Conservation (phyloP, 352 stramenopile species). For the Aphanomyces invadans region DNA sequence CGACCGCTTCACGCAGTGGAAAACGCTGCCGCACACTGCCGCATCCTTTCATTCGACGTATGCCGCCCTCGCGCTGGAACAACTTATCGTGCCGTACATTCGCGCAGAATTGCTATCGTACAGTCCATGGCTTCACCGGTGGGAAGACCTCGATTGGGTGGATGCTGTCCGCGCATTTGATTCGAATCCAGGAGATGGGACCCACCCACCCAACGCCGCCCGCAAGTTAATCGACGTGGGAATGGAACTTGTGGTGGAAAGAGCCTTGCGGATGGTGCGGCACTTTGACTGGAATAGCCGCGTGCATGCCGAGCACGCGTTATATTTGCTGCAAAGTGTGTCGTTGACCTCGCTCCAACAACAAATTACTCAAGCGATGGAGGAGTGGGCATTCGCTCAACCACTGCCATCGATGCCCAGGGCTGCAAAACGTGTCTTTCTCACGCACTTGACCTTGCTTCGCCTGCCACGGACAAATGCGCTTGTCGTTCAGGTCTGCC, state of each 20-base stretch:
- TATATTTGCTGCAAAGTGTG: background rate
- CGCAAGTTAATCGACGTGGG: background rate
- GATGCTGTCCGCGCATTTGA: background rate
- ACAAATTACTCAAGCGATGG: background rate
- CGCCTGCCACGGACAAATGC: background rate
- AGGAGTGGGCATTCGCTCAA: background rate
- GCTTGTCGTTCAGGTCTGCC: background rate
- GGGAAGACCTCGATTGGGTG: background rate
- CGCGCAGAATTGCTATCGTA: constrained; percentile 6
- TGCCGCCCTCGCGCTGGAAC: constrained; percentile 5
- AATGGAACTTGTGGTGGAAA: background rate
- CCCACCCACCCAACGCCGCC: background rate
- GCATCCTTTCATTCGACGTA: constrained; percentile 14
- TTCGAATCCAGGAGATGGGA: background rate
- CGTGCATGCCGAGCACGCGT: background rate
- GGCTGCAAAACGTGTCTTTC: background rate
- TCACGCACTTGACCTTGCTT: background rate
- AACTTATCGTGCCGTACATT: constrained; percentile 15
- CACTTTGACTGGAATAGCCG: constrained; percentile 5
- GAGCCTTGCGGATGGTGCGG: background rate
- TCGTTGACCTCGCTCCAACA: background rate
- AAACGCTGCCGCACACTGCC: background rate
- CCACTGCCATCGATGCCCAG: background rate
- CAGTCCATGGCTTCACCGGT: constrained; percentile 5
- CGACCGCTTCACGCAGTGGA: constrained; percentile 8